These are phyloP conservation scores for Coemansia sp. DNA, from an alignment of 192 early-diverging fungal species.

Conservation along the genomic window DNA sequence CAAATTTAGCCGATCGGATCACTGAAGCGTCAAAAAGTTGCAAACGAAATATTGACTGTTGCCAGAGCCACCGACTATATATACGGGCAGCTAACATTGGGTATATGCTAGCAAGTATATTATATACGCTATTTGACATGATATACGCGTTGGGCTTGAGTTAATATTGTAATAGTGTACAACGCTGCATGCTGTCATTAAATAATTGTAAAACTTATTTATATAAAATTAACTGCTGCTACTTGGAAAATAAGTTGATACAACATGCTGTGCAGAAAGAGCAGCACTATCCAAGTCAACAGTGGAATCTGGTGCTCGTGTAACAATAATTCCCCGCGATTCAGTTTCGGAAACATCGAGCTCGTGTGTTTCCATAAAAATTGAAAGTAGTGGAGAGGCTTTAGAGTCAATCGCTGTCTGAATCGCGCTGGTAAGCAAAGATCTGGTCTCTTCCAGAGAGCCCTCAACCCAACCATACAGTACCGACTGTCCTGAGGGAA, in stretches of 20 bases:
- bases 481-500: slow-evolving; percentile 23
- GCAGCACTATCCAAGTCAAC: slow-evolving; percentile 33
- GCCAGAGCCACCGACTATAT: background rate
- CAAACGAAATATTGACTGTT: background rate
- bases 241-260: background rate
- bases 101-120: background rate
- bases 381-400: slow-evolving; percentile 17
- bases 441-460: slow-evolving; percentile 1
- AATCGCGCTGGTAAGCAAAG: slow-evolving; percentile 14
- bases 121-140: background rate
- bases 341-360: background rate
- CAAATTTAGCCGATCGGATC: background rate
- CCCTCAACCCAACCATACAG: slow-evolving; percentile 29
- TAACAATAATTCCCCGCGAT: slow-evolving; percentile 2
- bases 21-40: background rate
- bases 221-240: background rate
- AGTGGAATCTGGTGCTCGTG: slow-evolving; percentile 10
- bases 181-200: too few relatives aligned
- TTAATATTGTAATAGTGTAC: background rate
- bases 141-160: background rate
- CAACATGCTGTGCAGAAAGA: slow-evolving; percentile 3
- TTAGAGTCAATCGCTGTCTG: background rate
- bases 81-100: background rate
- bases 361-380: slow-evolving; percentile 17
- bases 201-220: background rate